Evolutionary conservation across 257 asterid species (phyloP).

Genomic region (Paulownia fortunei): DNA sequence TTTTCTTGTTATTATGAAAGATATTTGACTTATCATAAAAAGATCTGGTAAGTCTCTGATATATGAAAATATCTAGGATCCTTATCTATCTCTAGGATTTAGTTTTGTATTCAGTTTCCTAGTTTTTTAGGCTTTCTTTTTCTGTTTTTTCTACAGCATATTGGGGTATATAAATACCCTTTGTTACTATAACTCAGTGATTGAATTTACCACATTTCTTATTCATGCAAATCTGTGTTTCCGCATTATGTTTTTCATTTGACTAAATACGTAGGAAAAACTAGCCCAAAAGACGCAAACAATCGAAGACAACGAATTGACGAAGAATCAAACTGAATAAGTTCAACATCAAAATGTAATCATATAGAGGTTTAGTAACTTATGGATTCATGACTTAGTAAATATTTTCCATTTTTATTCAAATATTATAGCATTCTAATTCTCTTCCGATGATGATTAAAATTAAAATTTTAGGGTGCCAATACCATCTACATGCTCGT

Average conservation of each 20-base stretch:
- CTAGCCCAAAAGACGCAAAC: slow-evolving; percentile 15
- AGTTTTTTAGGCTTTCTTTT: too few species aligned
- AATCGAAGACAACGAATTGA: slow-evolving; percentile 14
- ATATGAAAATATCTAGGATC: too few species aligned
- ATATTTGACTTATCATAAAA: too few species aligned
- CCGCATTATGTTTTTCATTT: not conserved
- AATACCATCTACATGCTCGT: slow-evolving; percentile 17
- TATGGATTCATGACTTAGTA: not conserved
- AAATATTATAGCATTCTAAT: not conserved
- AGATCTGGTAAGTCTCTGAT: too few species aligned
- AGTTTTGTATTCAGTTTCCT: too few species aligned
- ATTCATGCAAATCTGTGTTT: too few species aligned
- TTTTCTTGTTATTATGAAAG: too few species aligned
- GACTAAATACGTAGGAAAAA: not conserved
- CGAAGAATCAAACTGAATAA: not conserved
- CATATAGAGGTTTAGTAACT: slow-evolving; percentile 3
- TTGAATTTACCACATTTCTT: too few species aligned
- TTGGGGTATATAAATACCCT: too few species aligned
- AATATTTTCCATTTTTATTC: not conserved
- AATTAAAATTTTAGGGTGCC: not conserved
- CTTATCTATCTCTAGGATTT: too few species aligned
- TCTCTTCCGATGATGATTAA: slow-evolving; percentile 9
- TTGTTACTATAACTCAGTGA: too few species aligned
- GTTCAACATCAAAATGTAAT: slow-evolving; percentile 18
- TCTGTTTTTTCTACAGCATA: too few species aligned